phyloP scores from a whole-genome alignment of 2,329 filamentous ascomycete genomes.

The Davidsoniella virescens region DNA sequence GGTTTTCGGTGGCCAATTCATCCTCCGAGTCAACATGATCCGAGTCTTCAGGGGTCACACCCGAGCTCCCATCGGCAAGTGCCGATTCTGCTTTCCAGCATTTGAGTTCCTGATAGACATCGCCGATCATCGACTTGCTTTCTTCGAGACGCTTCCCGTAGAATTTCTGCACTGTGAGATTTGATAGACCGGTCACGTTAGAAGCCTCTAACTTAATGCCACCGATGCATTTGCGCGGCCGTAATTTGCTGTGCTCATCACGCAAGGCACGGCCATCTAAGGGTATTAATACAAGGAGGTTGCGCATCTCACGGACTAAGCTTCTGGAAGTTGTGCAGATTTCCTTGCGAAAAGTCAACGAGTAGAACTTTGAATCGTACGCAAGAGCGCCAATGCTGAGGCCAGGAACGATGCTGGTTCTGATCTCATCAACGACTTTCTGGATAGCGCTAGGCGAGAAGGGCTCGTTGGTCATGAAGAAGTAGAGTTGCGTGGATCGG shows the following conservation, averaged over 20 bases:
- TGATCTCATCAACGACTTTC: constrained; percentile 56
- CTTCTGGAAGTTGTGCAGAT: constrained; percentile 41
- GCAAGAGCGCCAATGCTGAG: constrained; percentile 55
- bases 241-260: neutral
- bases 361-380: constrained; percentile 45
- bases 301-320: constrained; percentile 45
- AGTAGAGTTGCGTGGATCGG: constrained; percentile 73
- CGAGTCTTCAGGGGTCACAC: constrained; percentile 36
- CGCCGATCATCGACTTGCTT: neutral
- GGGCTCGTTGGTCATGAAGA: constrained; percentile 72
- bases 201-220: no score
- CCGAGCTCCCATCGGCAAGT: neutral
- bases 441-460: constrained; percentile 65
- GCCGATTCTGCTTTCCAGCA: constrained; percentile 24
- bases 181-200: neutral
- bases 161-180: neutral
- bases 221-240: no score
- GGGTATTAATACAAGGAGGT: constrained; percentile 29
- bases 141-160: neutral
- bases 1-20: constrained; percentile 25
- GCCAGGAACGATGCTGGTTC: constrained; percentile 55
- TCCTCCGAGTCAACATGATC: constrained; percentile 39
- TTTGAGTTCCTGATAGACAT: constrained; percentile 3
- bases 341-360: constrained; percentile 45
- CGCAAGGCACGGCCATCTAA: neutral